Base-by-base conservation (phyloP, 116 monocot species). In the Zostera marina region DNA sequence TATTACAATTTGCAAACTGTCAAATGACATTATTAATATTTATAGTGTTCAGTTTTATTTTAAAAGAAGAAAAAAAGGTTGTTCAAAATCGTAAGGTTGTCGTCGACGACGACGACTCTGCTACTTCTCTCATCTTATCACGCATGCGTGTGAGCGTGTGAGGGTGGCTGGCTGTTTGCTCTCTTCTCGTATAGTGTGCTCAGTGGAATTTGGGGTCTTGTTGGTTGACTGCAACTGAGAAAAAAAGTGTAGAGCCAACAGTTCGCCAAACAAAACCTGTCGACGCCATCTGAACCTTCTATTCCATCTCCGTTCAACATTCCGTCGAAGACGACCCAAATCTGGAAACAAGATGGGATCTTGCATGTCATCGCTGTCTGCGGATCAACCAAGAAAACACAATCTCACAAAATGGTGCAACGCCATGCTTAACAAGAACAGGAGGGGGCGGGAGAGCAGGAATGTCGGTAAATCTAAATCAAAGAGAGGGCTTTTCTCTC, bases 281-380 rank as follows among this genome's bases (percentile, higher is more conserved):
- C 32, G 13, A 21, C 32, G 32, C 32, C 41, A 41, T 42, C 38
- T 58, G 13, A 20, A 41, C 44, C n/a, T 42, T 17, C 32, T 42
- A 12, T 43, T 44, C 44, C 15, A 39, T 16, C 44, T 11, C 59
- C 15, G 4, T 44, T 19, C 21, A 7, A 11, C n/a, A n/a, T 3
- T 59, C 23, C 17, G 21, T 15, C 26, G 12, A 12, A 4, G 54
- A 26, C 40, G 0, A 40, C 41, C 43, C 43, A 44, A 13, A 20
- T 59, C 59, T 1, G 44, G 6, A 42, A 19, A n/a, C 17, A 59
- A 44, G 22, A 59, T 59, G 59, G 59, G 59, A 22, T 43, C 59
- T 22, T 59, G 59, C 22, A 14, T 59, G 59, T 59, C 59, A 7
- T 59, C 59, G 7, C 59, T 59, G 4, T 21, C 43, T 5, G 20